Evolutionary conservation across 257 asterid genomes (phyloP).

Genomic region (Plectranthus barbatus): DNA sequence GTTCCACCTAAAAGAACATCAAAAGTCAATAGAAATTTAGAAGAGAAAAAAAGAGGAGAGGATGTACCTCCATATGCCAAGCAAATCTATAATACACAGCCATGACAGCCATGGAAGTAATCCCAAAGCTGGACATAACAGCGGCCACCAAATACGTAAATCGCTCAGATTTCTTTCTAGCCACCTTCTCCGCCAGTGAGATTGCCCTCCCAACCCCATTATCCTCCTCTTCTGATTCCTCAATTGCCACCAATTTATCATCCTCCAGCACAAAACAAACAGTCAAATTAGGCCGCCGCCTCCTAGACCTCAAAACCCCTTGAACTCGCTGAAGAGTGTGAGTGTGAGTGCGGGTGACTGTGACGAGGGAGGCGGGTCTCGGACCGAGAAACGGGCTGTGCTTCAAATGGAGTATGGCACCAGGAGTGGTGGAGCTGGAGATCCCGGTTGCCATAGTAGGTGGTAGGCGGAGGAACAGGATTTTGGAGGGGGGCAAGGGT

Average conservation of each 20-base stretch:
- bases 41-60: no score
- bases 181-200: no score
- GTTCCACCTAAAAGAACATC: not conserved
- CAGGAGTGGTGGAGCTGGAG: conserved; percentile 24
- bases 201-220: no score
- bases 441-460: conserved; percentile 54
- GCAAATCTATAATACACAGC: conserved; percentile 81
- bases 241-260: conserved; percentile 27
- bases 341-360: conserved; percentile 12
- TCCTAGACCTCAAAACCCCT: conserved; percentile 9
- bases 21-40: no score
- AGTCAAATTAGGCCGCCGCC: conserved; percentile 28
- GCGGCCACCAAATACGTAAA: conserved; percentile 80
- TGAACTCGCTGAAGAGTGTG: conserved; percentile 1
- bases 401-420: conserved; percentile 13
- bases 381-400: conserved; percentile 27
- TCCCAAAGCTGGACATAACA: conserved; percentile 89
- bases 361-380: conserved; percentile 11
- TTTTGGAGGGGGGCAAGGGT: not conserved
- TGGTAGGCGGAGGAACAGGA: no score
- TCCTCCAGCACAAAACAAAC: conserved; percentile 54
- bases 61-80: conserved; percentile 92
- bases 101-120: conserved; percentile 72
- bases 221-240: no score
- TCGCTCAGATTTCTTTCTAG: conserved; percentile 82